Conservation (phyloP, 345 rosid genomes). For the Zanthoxylum bungeanum region DNA sequence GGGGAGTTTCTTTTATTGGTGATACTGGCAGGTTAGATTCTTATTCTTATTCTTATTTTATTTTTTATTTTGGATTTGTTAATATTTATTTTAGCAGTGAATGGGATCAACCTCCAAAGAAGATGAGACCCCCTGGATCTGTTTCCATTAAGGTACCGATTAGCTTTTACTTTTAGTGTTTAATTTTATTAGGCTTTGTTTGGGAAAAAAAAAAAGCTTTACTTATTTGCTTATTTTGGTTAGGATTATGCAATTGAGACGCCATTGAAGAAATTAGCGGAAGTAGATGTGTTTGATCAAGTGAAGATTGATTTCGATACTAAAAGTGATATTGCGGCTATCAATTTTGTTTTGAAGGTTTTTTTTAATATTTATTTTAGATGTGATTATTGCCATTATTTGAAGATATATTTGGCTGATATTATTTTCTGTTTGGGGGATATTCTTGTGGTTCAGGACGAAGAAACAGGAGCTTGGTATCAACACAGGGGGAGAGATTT, state of each 20-base stretch:
- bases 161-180: too few relatives aligned
- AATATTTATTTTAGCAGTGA: conserved; percentile 49
- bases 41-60: neutral
- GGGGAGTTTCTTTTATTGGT: conserved; percentile 85
- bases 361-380: conserved; percentile 8
- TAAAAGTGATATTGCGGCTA: conserved; percentile 61
- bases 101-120: conserved; percentile 96
- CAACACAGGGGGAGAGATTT: conserved; percentile 89
- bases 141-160: conserved; percentile 58
- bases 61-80: neutral
- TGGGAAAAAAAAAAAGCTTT: too few relatives aligned
- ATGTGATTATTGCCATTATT: conserved; percentile 5
- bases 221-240: neutral
- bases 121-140: conserved; percentile 88
- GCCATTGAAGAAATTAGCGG: conserved; percentile 57
- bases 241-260: conserved; percentile 96
- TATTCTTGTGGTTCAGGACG: conserved; percentile 60
- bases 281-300: conserved; percentile 54
- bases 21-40: conserved; percentile 66
- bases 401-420: neutral
- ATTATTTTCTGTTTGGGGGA: conserved; percentile 1
- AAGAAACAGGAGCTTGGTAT: conserved; percentile 89
- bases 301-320: conserved; percentile 56
- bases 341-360: conserved; percentile 94
- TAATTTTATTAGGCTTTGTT: too few relatives aligned